These are phyloP conservation scores for Cryphonectria nitschkei DNA, from an alignment of 2,329 filamentous ascomycete genomes.

Conservation along the genomic window DNA sequence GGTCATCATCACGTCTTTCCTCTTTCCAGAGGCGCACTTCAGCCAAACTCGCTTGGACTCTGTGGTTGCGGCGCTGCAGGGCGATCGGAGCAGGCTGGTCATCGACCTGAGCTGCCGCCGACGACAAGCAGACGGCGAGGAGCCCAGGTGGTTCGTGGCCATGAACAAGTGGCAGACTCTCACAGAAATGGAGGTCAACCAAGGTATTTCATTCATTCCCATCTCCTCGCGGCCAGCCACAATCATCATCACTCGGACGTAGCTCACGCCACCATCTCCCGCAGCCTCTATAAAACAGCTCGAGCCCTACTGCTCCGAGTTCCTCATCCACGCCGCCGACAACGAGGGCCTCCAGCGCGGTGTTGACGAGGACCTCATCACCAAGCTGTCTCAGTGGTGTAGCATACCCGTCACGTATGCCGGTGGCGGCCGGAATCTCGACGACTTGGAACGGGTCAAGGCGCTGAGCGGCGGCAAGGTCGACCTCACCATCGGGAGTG, in stretches of 20 bases:
- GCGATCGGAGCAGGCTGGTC: conserved; percentile 80
- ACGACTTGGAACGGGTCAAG: conserved; percentile 83
- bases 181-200: conserved; percentile 91
- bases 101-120: conserved; percentile 92
- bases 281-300: conserved; percentile 78
- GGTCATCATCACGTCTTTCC: conserved; percentile 96
- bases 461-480: conserved; percentile 77
- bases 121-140: conserved; percentile 58
- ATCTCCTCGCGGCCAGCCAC: not conserved
- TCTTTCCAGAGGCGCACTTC: conserved; percentile 85
- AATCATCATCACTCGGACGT: no score
- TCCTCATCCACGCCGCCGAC: conserved; percentile 95
- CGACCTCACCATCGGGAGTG: conserved; percentile 94
- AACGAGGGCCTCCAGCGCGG: conserved; percentile 92
- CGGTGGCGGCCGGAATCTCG: conserved; percentile 82
- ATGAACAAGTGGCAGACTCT: conserved; percentile 99
- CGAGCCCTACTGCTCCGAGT: conserved; percentile 93
- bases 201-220: conserved; percentile 58
- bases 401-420: conserved; percentile 94
- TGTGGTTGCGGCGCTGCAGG: conserved; percentile 72
- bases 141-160: conserved; percentile 79
- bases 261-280: not conserved
- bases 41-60: conserved; percentile 75
- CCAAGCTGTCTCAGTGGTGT: conserved; percentile 80
- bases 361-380: conserved; percentile 84